Conservation (phyloP, 2,329 filamentous ascomycete genomes). For the Hypoxylon sp. region DNA sequence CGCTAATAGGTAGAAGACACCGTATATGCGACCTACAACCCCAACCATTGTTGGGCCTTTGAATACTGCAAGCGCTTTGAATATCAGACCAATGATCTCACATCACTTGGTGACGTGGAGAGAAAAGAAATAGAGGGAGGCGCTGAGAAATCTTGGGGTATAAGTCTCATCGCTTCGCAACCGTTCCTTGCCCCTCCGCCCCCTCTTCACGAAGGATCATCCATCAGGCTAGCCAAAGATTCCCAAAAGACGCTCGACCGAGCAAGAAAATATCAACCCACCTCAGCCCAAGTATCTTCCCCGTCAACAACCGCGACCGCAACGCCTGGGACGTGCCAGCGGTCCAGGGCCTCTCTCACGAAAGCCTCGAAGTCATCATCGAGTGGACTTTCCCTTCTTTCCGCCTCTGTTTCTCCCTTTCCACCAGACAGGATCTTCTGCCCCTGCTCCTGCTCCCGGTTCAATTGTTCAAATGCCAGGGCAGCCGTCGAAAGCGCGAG, state of each 20-base stretch:
- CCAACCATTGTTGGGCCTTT: background rate
- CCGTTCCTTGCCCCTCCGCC: too few relatives aligned
- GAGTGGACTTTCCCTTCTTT: conserved; percentile 34
- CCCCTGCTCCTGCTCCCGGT: background rate
- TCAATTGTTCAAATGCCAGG: background rate
- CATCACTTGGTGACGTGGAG: background rate
- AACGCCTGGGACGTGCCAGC: conserved; percentile 65
- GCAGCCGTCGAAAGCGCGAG: conserved; percentile 1
- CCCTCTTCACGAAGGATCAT: too few relatives aligned
- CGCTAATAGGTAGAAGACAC: background rate
- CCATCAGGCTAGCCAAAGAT: background rate
- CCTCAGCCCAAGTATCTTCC: conserved; percentile 59
- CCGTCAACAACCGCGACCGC: conserved; percentile 65
- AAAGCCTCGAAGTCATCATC: conserved; percentile 36
- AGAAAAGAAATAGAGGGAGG: background rate
- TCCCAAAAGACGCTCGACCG: background rate
- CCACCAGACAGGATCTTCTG: conserved; percentile 18
- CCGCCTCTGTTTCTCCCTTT: background rate
- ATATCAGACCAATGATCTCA: background rate
- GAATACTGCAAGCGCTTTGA: background rate
- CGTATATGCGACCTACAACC: background rate
- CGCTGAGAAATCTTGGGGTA: background rate
- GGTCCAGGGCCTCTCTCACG: conserved; percentile 47
- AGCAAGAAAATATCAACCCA: conserved; percentile 44
- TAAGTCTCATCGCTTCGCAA: background rate